A percentile compares a stretch with the other conserved stretches of the same genome.
Conservation (phyloP, 805 yeast species). For the Isabelozyma rhagii region DNA sequence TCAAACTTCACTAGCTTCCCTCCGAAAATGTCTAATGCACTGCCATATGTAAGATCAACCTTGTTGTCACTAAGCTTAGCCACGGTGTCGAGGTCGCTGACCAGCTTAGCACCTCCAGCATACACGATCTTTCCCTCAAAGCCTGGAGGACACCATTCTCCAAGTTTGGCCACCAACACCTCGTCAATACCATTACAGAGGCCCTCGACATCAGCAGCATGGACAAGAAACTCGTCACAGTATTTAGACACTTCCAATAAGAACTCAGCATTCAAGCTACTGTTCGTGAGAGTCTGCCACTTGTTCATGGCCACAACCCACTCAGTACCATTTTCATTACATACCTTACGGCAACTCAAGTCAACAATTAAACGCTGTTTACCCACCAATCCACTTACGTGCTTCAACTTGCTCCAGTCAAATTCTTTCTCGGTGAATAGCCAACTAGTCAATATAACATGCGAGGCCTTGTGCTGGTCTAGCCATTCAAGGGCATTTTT, state of each 20-base stretch:
- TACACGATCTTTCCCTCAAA: conserved; percentile 73
- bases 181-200: conserved; percentile 90
- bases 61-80: conserved; percentile 66
- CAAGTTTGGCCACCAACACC: conserved; percentile 64
- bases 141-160: conserved; percentile 66
- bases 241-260: conserved; percentile 54
- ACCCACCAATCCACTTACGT: conserved; percentile 57
- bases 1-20: conserved; percentile 74
- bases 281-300: conserved; percentile 88
- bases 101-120: conserved; percentile 92
- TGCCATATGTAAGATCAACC: conserved; percentile 91
- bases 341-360: conserved; percentile 66
- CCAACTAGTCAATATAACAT: conserved; percentile 91
- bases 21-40: conserved; percentile 93
- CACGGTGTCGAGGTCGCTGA: conserved; percentile 68
- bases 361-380: conserved; percentile 74
- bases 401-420: conserved; percentile 49
- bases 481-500: conserved; percentile 79
- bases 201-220: conserved; percentile 99
- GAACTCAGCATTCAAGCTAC: conserved; percentile 51
- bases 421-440: conserved; percentile 61
- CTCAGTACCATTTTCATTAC: conserved; percentile 15
- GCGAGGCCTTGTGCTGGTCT: conserved; percentile 65
- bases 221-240: conserved; percentile 86
- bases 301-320: conserved; percentile 98